phyloP scores from a whole-genome alignment of 305 asterid genomes.

The Solanum hybrid region DNA sequence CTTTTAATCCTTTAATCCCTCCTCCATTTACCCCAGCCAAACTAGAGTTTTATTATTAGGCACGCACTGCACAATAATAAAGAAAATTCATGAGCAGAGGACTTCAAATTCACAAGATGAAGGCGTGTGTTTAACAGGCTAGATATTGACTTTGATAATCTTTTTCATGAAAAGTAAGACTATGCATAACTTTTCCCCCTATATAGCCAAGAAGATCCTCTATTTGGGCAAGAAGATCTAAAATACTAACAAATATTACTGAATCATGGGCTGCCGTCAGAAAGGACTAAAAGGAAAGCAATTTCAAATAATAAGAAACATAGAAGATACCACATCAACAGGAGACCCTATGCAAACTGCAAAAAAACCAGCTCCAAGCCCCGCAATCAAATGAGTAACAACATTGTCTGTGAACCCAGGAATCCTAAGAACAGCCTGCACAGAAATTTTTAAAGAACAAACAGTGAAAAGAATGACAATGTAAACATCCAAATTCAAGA shows the following conservation, averaged over 20 bases:
- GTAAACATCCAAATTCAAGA: background rate
- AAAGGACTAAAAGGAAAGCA: background rate
- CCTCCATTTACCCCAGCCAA: background rate
- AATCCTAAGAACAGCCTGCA: conserved; percentile 74
- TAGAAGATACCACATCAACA: conserved; percentile 75
- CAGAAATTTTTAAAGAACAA: background rate
- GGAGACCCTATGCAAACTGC: conserved; percentile 98
- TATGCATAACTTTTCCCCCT: background rate
- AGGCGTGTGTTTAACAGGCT: background rate
- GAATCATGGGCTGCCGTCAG: background rate
- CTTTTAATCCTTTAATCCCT: background rate
- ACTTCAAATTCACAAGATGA: background rate
- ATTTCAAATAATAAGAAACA: background rate
- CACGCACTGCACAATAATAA: background rate
- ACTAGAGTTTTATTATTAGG: background rate
- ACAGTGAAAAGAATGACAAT: background rate
- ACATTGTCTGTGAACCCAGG: conserved; percentile 91
- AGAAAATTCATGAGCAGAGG: background rate
- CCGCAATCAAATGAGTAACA: conserved; percentile 74
- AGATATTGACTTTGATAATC: background rate
- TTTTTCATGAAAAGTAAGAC: background rate
- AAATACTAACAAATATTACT: background rate
- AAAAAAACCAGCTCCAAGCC: conserved; percentile 90
- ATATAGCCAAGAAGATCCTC: background rate
- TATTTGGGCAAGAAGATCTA: background rate